Evolutionary conservation across 1,284 basidiomycete genomes (phyloP).

Genomic region (Coniferiporia sulphurascens): DNA sequence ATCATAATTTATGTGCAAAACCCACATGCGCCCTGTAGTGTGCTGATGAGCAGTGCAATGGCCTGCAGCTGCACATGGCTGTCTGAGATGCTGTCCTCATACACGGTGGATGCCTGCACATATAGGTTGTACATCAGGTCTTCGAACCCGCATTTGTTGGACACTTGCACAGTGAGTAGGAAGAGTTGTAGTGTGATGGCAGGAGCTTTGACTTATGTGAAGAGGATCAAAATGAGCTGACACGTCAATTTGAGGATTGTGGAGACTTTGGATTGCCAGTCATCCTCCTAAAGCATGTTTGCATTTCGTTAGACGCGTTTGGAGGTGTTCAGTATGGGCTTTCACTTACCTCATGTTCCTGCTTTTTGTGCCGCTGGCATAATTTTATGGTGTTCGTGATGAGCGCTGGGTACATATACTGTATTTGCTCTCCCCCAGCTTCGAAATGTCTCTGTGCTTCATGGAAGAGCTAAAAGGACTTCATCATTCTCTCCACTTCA

Average conservation of each 20-base stretch:
- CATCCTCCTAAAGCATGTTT: too few relatives aligned
- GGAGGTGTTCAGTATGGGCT: neutral
- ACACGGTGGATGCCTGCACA: conserved; percentile 92
- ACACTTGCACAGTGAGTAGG: conserved; percentile 89
- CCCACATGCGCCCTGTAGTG: conserved; percentile 78
- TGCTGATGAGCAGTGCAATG: conserved; percentile 87
- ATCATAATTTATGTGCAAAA: conserved; percentile 93
- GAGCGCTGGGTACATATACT: too few relatives aligned
- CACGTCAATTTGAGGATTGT: conserved; percentile 89
- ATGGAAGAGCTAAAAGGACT: conserved; percentile 68
- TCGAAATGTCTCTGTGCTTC: conserved; percentile 83
- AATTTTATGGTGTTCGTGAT: conserved; percentile 88
- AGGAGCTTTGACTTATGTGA: conserved; percentile 87
- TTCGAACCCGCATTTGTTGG: too few relatives aligned
- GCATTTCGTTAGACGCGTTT: too few relatives aligned
- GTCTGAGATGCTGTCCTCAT: conserved; percentile 93
- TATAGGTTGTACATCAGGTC: conserved; percentile 94
- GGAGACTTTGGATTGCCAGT: too few relatives aligned
- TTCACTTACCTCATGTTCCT: conserved; percentile 52
- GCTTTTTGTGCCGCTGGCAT: conserved; percentile 80
- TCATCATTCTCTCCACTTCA: neutral
- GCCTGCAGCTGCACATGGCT: conserved; percentile 89
- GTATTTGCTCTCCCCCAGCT: conserved; percentile 88
- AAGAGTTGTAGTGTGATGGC: conserved; percentile 86
- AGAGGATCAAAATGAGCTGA: conserved; percentile 86